Percentiles rank a stretch among this genome's conserved stretches.
Evolutionary conservation across 2,329 filamentous ascomycete genomes (phyloP).

Genomic region (Diaporthe citrichinensis): DNA sequence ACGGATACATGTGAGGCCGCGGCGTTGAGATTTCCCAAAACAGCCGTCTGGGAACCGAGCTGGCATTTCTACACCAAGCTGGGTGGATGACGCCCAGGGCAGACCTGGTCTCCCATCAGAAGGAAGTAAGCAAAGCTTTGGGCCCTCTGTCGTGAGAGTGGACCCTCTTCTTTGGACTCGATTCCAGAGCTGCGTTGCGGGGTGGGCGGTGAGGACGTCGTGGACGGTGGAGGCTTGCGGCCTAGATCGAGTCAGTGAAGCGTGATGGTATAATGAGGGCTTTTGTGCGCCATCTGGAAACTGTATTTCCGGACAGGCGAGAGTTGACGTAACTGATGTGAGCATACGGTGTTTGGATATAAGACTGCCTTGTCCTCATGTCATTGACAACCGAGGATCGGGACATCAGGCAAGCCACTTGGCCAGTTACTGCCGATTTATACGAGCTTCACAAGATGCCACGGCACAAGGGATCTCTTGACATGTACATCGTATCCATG

Average conservation of each 20-base stretch:
- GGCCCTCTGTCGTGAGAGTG: background rate
- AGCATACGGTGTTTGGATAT: too few species aligned
- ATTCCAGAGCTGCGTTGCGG: too few species aligned
- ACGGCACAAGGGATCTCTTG: constrained; percentile 45
- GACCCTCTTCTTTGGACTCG: background rate
- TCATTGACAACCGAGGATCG: background rate
- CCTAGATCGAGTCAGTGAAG: background rate
- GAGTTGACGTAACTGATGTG: background rate
- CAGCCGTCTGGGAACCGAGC: background rate
- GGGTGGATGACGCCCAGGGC: background rate
- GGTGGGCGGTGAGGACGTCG: constrained; percentile 2
- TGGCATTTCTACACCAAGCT: background rate
- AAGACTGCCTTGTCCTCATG: background rate
- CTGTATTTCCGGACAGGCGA: background rate
- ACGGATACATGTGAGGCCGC: constrained; percentile 32
- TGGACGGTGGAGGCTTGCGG: constrained; percentile 3
- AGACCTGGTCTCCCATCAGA: accelerated
- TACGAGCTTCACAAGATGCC: constrained; percentile 22
- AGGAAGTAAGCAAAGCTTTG: background rate
- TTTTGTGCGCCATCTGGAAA: background rate
- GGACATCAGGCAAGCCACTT: background rate
- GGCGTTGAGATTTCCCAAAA: background rate
- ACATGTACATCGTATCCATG: background rate
- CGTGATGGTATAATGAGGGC: background rate
- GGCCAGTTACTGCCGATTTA: background rate